Evolutionary conservation across 805 yeast genomes (phyloP), one percentile per base, ranked within the genome.

Genomic region (Candida vaughaniae): DNA sequence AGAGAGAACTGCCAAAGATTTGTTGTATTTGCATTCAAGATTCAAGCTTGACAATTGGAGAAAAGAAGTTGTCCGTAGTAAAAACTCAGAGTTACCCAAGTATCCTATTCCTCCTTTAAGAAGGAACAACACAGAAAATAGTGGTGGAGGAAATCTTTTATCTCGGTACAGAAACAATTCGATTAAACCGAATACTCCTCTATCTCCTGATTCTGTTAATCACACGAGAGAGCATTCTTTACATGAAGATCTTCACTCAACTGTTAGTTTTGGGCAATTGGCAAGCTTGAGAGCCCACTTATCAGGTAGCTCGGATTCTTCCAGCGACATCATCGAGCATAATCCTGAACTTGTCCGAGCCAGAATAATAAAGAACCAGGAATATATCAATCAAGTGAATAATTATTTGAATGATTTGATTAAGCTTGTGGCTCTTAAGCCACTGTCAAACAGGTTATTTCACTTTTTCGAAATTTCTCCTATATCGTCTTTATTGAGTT

Each of bases 391-490:
- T 38, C 71, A 67, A 15, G 63, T 93, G 29, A 89, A 85, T 47
- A 66, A 69, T 3, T 93, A 90, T 55, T 68, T 93, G 38, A 75
- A 78, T 31, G 70, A 74, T 12, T 62, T 93, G 42, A 72, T 83
- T 36, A 60, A 69, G 12, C 64, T 74, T 4, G 71, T 86, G 31
- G 73, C 82, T 2, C 70, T 88, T 52, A 75, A 82, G 33, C 87
- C 96, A 0, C 95, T 87, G 50, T 80, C 95, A 0, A 89, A 88
- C 53, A 71, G 83, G 41, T 56, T 93, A 8, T 84, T 93, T 51
- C 90, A 84, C 43, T 93, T 93, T 56, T 78, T 91, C 42, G 99
- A 93, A 52, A 64, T 93, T 11, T 89, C 97, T 0, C 95, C 95
- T 0, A 75, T 93, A 46, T 86, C 95, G 5, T 79, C 93, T 6